Evolutionary conservation across 2,329 filamentous ascomycete genomes (phyloP).

Genomic region (Chrysoporthe puriensis): DNA sequence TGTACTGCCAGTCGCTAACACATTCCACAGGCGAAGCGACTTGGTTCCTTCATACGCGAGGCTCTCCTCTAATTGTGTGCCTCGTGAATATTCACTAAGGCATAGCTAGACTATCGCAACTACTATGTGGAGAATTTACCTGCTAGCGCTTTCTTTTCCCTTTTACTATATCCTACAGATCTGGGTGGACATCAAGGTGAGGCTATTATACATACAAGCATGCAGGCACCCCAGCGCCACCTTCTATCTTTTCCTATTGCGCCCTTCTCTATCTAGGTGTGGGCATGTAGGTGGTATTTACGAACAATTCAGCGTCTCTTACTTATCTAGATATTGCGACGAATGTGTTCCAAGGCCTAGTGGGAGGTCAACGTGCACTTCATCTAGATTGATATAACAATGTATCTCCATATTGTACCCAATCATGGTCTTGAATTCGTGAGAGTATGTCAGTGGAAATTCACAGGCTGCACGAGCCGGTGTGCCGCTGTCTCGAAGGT

Average conservation of each 20-base stretch:
- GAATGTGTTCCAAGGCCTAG: neutral
- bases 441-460: too few species aligned
- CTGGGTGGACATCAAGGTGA: neutral
- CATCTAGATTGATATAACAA: neutral
- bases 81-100: too few species aligned
- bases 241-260: too few species aligned
- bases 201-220: neutral
- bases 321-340: neutral
- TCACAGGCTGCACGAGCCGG: too few species aligned
- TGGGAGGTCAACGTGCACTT: neutral
- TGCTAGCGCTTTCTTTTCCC: neutral
- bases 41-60: constrained; percentile 41
- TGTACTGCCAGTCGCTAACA: constrained; percentile 9
- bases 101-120: constrained; percentile 4
- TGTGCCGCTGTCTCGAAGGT: too few species aligned
- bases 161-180: neutral
- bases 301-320: neutral
- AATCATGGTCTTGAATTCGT: neutral
- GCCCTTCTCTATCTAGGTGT: too few species aligned
- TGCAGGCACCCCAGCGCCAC: too few species aligned
- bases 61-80: constrained; percentile 35
- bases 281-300: neutral
- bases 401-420: neutral
- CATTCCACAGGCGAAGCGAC: constrained; percentile 39
- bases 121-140: neutral